Evolutionary conservation across 768 basidiomycete species (phyloP).

Genomic region (Podaxis carcinomalis): DNA sequence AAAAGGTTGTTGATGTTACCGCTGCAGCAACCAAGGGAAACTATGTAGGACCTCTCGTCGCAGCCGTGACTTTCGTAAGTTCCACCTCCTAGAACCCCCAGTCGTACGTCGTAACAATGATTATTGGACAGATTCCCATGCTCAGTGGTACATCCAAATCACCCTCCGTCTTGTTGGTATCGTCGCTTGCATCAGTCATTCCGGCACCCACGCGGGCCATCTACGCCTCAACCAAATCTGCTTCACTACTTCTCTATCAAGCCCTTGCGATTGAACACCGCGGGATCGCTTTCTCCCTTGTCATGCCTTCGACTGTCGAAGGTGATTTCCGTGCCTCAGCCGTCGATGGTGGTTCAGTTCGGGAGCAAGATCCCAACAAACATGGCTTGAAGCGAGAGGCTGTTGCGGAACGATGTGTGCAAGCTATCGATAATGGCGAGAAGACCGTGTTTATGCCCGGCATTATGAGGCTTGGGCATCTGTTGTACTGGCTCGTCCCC

Average conservation of each 20-base stretch:
- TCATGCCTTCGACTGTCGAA: conserved; percentile 69
- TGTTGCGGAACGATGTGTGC: conserved; percentile 58
- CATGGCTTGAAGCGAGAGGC: conserved; percentile 53
- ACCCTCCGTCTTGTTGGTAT: conserved; percentile 76
- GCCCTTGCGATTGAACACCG: conserved; percentile 80
- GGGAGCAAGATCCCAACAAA: conserved; percentile 51
- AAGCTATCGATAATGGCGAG: conserved; percentile 54
- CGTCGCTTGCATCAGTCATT: conserved; percentile 72
- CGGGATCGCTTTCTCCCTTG: conserved; percentile 51
- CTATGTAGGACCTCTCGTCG: conserved; percentile 64
- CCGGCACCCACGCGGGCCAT: conserved; percentile 84
- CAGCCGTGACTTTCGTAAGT: conserved; percentile 70
- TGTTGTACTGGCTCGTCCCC: conserved; percentile 66
- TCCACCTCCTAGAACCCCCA: neutral
- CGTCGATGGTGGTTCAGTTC: conserved; percentile 49
- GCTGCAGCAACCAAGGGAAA: conserved; percentile 57
- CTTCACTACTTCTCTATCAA: conserved; percentile 74
- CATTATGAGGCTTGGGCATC: conserved; percentile 40
- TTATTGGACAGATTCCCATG: conserved; percentile 61
- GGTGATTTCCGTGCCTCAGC: conserved; percentile 79
- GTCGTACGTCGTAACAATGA: neutral
- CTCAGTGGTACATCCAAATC: conserved; percentile 57
- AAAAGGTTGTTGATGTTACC: conserved; percentile 53
- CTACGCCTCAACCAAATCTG: conserved; percentile 81
- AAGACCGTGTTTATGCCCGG: conserved; percentile 57